These are phyloP conservation scores for Lagenidium sp. DNA, from an alignment of 352 stramenopile species.

Conservation along the genomic window DNA sequence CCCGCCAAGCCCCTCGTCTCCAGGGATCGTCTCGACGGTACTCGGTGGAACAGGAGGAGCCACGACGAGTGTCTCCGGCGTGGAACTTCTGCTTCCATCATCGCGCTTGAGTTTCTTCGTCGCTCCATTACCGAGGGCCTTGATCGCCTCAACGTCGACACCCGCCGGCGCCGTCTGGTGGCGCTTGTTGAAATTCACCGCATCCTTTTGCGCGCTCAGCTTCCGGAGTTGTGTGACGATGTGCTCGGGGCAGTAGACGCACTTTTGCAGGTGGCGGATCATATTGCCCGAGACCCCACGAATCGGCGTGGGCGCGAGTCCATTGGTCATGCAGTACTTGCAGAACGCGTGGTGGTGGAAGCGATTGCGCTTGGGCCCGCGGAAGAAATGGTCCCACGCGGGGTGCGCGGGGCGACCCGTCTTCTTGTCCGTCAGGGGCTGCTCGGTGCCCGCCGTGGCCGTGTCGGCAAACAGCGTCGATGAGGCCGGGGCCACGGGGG, in stretches of 20 bases:
- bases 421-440: conserved; percentile 35
- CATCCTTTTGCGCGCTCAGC: conserved; percentile 63
- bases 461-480: neutral
- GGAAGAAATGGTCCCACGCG: conserved; percentile 69
- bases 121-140: neutral
- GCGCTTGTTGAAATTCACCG: conserved; percentile 59
- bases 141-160: neutral
- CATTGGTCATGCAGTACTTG: conserved; percentile 52
- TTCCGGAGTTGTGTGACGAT: conserved; percentile 57
- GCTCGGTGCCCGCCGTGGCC: neutral
- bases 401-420: conserved; percentile 63
- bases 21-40: too few species aligned
- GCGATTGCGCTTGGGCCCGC: conserved; percentile 70
- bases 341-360: conserved; percentile 81
- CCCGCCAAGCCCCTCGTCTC: too few species aligned
- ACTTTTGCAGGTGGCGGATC: conserved; percentile 79
- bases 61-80: too few species aligned
- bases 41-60: too few species aligned
- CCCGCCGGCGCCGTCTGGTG: conserved; percentile 27
- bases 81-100: too few species aligned
- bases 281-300: conserved; percentile 76
- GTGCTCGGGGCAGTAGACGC: conserved; percentile 56
- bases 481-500: neutral
- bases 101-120: conserved; percentile 18
- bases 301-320: conserved; percentile 29